These are phyloP conservation scores for Aphanoascus verrucosus DNA, from an alignment of 2,329 filamentous ascomycete genomes.

Conservation along the genomic window DNA sequence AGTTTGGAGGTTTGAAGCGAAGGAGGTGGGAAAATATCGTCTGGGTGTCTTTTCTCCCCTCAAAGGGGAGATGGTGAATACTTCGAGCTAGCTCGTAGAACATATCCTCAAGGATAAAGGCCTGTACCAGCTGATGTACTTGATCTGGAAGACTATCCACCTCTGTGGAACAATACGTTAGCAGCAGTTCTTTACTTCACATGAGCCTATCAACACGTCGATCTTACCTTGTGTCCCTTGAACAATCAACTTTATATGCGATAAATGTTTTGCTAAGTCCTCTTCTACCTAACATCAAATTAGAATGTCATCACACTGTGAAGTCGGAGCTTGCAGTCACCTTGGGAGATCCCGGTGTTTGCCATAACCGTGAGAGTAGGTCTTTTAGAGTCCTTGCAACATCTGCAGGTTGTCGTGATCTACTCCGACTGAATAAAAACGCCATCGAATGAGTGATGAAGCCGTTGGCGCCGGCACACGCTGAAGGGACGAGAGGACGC, in stretches of 20 bases:
- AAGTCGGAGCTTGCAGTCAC: conserved; percentile 29
- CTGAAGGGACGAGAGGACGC: neutral
- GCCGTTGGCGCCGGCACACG: neutral
- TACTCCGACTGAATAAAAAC: conserved; percentile 56
- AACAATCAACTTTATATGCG: conserved; percentile 83
- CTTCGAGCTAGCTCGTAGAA: conserved; percentile 72
- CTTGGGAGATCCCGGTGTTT: conserved; percentile 46
- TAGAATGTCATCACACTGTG: neutral
- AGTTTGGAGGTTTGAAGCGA: conserved; percentile 62
- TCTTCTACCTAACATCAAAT: conserved; percentile 55
- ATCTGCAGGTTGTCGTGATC: conserved; percentile 52
- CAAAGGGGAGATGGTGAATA: conserved; percentile 80
- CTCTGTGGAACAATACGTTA: conserved; percentile 45
- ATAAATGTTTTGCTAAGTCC: conserved; percentile 73
- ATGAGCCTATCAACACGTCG: neutral
- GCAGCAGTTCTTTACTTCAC: neutral
- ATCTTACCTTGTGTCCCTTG: conserved; percentile 75
- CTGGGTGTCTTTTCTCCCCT: conserved; percentile 89
- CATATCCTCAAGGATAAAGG: conserved; percentile 80
- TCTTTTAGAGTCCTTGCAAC: conserved; percentile 55
- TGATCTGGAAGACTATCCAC: conserved; percentile 76
- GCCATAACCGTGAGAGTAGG: conserved; percentile 50
- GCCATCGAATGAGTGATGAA: conserved; percentile 43
- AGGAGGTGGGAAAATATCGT: conserved; percentile 93
- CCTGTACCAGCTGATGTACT: conserved; percentile 72